A percentile compares a stretch with the other conserved stretches of the same genome.
Conservation (phyloP, 2,329 filamentous ascomycete species). For the Fusarium sp. region DNA sequence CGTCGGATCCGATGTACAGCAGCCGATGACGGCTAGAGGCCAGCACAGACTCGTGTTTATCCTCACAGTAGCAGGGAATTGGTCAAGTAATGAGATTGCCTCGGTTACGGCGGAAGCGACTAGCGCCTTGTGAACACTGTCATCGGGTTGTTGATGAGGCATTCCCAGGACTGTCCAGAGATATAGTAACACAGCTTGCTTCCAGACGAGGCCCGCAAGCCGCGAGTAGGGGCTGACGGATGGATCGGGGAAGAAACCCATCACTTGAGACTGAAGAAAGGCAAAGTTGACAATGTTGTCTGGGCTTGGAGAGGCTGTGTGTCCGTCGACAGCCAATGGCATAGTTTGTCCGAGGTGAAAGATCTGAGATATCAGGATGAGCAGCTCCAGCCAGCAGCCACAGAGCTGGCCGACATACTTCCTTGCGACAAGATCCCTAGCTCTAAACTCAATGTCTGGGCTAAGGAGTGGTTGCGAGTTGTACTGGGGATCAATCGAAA, state of each 20-base stretch:
- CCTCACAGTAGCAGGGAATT: constrained; percentile 52
- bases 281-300: constrained; percentile 62
- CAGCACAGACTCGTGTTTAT: constrained; percentile 60
- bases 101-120: constrained; percentile 51
- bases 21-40: constrained; percentile 58
- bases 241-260: constrained; percentile 57
- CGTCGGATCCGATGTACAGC: constrained; percentile 52
- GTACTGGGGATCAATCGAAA: constrained; percentile 57
- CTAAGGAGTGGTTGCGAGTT: constrained; percentile 51
- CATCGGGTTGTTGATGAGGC: constrained; percentile 41
- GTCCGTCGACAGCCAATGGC: constrained; percentile 50
- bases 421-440: constrained; percentile 47
- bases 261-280: constrained; percentile 59
- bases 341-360: constrained; percentile 62
- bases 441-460: constrained; percentile 51
- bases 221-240: constrained; percentile 56
- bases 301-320: constrained; percentile 49
- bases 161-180: constrained; percentile 56
- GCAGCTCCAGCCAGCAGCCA: constrained; percentile 58
- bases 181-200: constrained; percentile 62
- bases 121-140: constrained; percentile 43
- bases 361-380: constrained; percentile 57
- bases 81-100: constrained; percentile 51
- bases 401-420: constrained; percentile 57
- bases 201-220: constrained; percentile 61